Base-by-base conservation (phyloP, 2,329 filamentous ascomycete species). In the Fusarium graminum region DNA sequence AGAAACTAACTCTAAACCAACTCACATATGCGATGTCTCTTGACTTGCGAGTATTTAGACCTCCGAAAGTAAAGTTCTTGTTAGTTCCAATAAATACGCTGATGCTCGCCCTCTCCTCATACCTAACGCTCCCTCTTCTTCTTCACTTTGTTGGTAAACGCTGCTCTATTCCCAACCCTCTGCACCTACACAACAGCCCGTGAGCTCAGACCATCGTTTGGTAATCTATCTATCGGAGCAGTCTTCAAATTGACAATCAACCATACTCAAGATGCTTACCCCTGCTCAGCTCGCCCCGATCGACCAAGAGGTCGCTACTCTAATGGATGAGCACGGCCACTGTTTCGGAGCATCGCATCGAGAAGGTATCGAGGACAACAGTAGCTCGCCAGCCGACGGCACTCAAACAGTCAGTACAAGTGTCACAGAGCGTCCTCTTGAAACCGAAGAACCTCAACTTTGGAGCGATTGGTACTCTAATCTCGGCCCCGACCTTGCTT, bases 401-500 rank as follows among this genome's bases (percentile, higher is more conserved):
- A 4, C 34, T 7, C 11, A 40, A 25, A 7, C 0, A 5, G 11
- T 10, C 30, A 11, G 3, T 9, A 36, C 11, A 6, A 7, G 2
- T 9, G 7, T 9, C 10, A 6, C 13, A 1, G 5, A 40, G 9
- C 6, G 14, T 1, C 1, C 28, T 29, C 11, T 5, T n/a, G 6
- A n/a, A 10, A n/a, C n/a, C 11, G 13, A 16, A 7, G 12, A 8
- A 22, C 2, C 16, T 22, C 6, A n/a, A 8, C 6, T 12, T 11
- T 19, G 10, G 11, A 12, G 29, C 6, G 17, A 38, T 14, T 16
- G 13, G 22, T 43, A 51, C 6, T 10, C 38, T 2, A 19, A 39
- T 12, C 41, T 59, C 11, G 19, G 4, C 19, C n/a, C 39, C 1
- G 53, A 52, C 4, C 38, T 59, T 14, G 30, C 56, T 10, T 59